phyloP scores from a whole-genome alignment of 2,329 filamentous ascomycete genomes.

The Cryphonectria carpinicola region DNA sequence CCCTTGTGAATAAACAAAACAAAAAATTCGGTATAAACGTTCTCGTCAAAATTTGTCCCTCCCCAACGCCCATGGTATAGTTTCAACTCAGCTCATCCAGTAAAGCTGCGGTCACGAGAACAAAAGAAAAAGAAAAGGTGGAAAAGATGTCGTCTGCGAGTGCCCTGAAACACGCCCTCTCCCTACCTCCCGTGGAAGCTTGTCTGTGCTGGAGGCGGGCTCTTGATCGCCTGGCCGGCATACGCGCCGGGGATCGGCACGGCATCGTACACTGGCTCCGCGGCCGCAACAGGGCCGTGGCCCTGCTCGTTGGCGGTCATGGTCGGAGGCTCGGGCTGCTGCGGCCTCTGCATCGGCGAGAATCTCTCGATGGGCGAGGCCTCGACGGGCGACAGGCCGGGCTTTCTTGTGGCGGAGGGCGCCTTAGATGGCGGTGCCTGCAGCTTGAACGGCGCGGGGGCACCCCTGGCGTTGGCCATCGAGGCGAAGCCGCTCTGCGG shows the following conservation, averaged over 20 bases:
- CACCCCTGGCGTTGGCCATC: constrained; percentile 39
- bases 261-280: constrained; percentile 81
- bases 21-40: not conserved
- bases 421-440: constrained; percentile 82
- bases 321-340: constrained; percentile 38
- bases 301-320: constrained; percentile 61
- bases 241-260: constrained; percentile 92
- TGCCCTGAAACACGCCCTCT: not conserved
- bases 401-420: constrained; percentile 69
- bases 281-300: constrained; percentile 66
- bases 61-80: constrained; percentile 27
- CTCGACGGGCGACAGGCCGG: constrained; percentile 62
- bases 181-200: constrained; percentile 44
- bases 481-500: constrained; percentile 65
- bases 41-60: constrained; percentile 4
- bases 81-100: constrained; percentile 21
- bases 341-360: constrained; percentile 35
- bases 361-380: constrained; percentile 32
- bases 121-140: constrained; percentile 29
- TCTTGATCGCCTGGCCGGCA: constrained; percentile 57
- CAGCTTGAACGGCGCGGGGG: constrained; percentile 72
- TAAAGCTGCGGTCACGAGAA: constrained; percentile 18
- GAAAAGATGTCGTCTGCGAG: constrained; percentile 25
- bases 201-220: constrained; percentile 51
- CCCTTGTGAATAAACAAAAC: not conserved